Evolutionary conservation across 768 basidiomycete species (phyloP), one percentile per base, ranked within the genome.

Genomic region (Boletellus ananas): DNA sequence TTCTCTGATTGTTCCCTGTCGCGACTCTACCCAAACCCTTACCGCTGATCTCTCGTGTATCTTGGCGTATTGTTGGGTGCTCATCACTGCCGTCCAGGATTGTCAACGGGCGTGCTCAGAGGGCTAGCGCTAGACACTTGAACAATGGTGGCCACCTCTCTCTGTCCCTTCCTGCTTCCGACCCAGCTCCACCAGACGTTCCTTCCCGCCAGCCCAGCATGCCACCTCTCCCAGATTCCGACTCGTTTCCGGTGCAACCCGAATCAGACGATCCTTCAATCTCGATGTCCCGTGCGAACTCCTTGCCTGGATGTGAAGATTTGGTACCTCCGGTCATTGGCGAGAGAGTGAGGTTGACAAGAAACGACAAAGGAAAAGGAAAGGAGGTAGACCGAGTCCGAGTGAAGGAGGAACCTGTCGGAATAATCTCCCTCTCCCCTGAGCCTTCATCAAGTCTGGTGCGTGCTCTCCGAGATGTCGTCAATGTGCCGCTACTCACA

Each of bases 91-190:
- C 38, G 43, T 49, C 46, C 63, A 84, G 85, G 67, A 67, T 78
- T 65, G 71, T 76, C 55, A 75, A 78, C 50, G 81, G 84, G 61
- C 81, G 85, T 60, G 83, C 85, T 56, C 86, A 87, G 66, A 80
- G 87, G 66, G 83, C 84, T 39, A 81, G 79, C 53, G 83, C 86
- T 51, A 84, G 85, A 56, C 76, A 76, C 66, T 72, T 85, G 65
- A 79, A 79, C 66, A 76, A 73, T 49, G 55, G 64, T 16, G 43
- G 49, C 50, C 64, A 61, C 65, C 59, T 66, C 57, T 20, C 50
- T 45, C 38, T 52, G 20, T 25, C 55, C 17, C 38, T 65, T 35
- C 58, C 58, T 50, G 54, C 57, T 47, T 62, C 71, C 50, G 70
- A 71, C 61, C 60, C 71, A 55, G 58, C 70, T 50, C 74, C 74